Percentiles rank a stretch among this genome's conserved stretches.
These are phyloP conservation scores for Rhodamnia rubescens DNA, from an alignment of 345 rosid species.

Conservation along the genomic window DNA sequence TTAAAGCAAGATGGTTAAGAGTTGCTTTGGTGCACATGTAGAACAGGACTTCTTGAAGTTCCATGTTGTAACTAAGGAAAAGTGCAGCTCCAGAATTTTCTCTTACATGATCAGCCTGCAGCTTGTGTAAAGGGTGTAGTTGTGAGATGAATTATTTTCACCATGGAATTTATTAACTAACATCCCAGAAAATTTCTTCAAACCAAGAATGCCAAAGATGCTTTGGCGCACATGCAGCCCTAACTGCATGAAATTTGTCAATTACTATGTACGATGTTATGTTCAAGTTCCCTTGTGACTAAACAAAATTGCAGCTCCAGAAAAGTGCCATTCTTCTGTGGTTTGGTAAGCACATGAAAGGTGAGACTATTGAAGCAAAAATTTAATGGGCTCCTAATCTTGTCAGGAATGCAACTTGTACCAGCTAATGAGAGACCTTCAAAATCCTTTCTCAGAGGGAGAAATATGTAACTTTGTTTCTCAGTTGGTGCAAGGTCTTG, in stretches of 20 bases:
- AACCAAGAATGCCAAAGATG: neutral
- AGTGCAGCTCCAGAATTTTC: neutral
- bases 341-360: neutral
- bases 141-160: neutral
- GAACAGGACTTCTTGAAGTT: neutral
- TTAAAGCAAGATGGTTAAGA: neutral
- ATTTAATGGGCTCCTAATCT: neutral
- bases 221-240: neutral
- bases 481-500: slow-evolving; percentile 82
- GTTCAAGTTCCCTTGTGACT: neutral
- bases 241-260: neutral
- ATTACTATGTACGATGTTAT: neutral
- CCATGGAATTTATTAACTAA: neutral
- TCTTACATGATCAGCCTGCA: neutral
- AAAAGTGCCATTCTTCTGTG: neutral
- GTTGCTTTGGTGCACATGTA: neutral
- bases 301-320: neutral
- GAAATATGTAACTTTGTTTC: slow-evolving; percentile 64
- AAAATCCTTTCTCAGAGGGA: slow-evolving; percentile 57
- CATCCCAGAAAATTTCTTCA: neutral
- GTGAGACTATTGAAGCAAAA: neutral
- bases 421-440: slow-evolving; percentile 68
- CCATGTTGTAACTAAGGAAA: neutral
- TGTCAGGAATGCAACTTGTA: slow-evolving; percentile 74
- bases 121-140: neutral